Evolutionary conservation across 768 basidiomycete species (phyloP).

Genomic region (Neoboletus subvelutipes): DNA sequence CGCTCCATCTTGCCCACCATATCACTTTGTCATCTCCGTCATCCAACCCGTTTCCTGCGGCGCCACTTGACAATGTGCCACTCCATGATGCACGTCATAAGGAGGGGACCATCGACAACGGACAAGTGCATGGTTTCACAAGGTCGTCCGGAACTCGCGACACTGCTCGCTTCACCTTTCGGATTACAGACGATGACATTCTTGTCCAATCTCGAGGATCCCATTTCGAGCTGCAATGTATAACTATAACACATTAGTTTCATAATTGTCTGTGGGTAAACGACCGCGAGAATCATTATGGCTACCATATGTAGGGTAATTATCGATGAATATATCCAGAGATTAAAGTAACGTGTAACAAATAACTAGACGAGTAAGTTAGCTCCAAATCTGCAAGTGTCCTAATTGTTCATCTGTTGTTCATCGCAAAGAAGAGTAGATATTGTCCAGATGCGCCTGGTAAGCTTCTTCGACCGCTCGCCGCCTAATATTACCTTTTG

Average conservation of each 20-base stretch:
- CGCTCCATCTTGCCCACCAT: constrained; percentile 38
- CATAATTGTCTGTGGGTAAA: background rate
- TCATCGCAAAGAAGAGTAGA: constrained; percentile 42
- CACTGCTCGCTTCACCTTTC: constrained; percentile 22
- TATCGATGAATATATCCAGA: constrained; percentile 10
- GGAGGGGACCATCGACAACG: constrained; percentile 17
- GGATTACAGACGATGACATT: constrained; percentile 23
- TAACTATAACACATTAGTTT: constrained; percentile 8
- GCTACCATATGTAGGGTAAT: constrained; percentile 20
- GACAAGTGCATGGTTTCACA: constrained; percentile 28
- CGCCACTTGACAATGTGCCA: constrained; percentile 18
- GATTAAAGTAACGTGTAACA: constrained; percentile 1
- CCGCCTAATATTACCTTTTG: constrained; percentile 81
- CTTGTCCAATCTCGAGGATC: constrained; percentile 2
- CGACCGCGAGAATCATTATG: constrained; percentile 12
- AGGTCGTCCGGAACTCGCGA: constrained; percentile 27
- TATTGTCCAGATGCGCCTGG: constrained; percentile 53
- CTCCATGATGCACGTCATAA: constrained; percentile 20
- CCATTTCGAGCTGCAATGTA: background rate
- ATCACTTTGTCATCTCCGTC: constrained; percentile 36
- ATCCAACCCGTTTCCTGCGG: constrained; percentile 9
- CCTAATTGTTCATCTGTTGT: background rate
- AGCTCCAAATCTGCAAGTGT: constrained; percentile 1
- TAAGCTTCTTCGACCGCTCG: constrained; percentile 71
- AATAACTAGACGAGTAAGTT: constrained; percentile 22